These are phyloP conservation scores for Fusarium sp. DNA, from an alignment of 2,329 filamentous ascomycete species.

Conservation along the genomic window DNA sequence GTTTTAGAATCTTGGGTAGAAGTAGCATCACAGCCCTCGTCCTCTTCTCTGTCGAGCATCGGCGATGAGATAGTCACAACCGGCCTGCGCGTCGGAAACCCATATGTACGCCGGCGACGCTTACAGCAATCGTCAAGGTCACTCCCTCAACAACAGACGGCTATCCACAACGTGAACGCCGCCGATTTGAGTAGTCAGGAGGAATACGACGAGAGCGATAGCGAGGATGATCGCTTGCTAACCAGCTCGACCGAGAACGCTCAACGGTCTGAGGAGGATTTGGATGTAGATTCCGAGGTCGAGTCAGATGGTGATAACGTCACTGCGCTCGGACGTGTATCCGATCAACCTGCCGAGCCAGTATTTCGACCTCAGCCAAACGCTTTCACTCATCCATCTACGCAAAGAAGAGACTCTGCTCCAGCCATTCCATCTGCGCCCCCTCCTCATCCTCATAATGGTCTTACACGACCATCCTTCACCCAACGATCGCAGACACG, in stretches of 20 bases:
- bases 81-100: conserved; percentile 79
- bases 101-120: conserved; percentile 70
- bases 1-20: conserved; percentile 93
- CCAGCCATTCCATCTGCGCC: conserved; percentile 56
- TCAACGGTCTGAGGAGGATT: conserved; percentile 52
- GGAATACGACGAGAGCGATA: conserved; percentile 94
- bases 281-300: conserved; percentile 59
- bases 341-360: conserved; percentile 63
- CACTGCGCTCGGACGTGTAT: conserved; percentile 77
- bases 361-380: conserved; percentile 89
- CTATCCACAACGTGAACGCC: conserved; percentile 55
- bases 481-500: conserved; percentile 60
- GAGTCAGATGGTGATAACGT: conserved; percentile 76
- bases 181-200: conserved; percentile 82
- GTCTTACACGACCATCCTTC: conserved; percentile 62
- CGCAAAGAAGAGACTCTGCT: conserved; percentile 62
- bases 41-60: conserved; percentile 88
- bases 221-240: conserved; percentile 79
- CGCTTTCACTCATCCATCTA: conserved; percentile 83
- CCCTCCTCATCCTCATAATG: conserved; percentile 61
- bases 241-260: conserved; percentile 69
- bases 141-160: conserved; percentile 54
- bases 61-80: conserved; percentile 92
- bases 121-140: conserved; percentile 48
- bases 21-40: conserved; percentile 90